Evolutionary conservation across 2,329 filamentous ascomycete species (phyloP).

Genomic region (Scedosporium aurantiacum): DNA sequence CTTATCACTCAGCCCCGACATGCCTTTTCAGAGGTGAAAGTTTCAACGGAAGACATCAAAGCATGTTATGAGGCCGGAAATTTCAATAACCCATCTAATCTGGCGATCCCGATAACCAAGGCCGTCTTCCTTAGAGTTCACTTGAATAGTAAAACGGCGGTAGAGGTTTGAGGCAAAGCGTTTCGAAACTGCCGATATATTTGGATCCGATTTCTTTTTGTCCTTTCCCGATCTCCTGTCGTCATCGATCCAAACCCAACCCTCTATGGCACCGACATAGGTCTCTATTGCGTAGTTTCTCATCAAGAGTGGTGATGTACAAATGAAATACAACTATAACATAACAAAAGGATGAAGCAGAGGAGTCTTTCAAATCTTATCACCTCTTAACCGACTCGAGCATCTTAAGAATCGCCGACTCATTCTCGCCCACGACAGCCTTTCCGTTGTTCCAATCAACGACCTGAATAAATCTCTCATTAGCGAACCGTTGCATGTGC

Average conservation of each 20-base stretch:
- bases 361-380: background rate
- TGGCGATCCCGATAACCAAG: too few species aligned
- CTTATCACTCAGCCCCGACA: too few species aligned
- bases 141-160: too few species aligned
- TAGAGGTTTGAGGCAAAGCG: too few species aligned
- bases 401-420: conserved; percentile 83
- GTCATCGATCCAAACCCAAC: background rate
- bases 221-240: too few species aligned
- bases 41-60: too few species aligned
- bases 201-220: too few species aligned
- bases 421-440: conserved; percentile 64
- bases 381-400: conserved; percentile 42
- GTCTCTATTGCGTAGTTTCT: background rate
- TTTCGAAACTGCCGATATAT: too few species aligned
- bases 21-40: too few species aligned
- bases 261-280: background rate
- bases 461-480: conserved; percentile 27
- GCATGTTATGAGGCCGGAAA: too few species aligned
- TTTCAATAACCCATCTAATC: too few species aligned
- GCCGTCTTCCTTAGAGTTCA: too few species aligned
- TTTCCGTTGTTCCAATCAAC: conserved; percentile 94
- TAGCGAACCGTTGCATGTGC: conserved; percentile 11
- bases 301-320: background rate
- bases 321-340: background rate
- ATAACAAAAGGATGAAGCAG: background rate